Percentiles rank a stretch among this genome's conserved stretches.
Conservation (phyloP, 2,329 filamentous ascomycete species). For the Apiospora saccharicola region DNA sequence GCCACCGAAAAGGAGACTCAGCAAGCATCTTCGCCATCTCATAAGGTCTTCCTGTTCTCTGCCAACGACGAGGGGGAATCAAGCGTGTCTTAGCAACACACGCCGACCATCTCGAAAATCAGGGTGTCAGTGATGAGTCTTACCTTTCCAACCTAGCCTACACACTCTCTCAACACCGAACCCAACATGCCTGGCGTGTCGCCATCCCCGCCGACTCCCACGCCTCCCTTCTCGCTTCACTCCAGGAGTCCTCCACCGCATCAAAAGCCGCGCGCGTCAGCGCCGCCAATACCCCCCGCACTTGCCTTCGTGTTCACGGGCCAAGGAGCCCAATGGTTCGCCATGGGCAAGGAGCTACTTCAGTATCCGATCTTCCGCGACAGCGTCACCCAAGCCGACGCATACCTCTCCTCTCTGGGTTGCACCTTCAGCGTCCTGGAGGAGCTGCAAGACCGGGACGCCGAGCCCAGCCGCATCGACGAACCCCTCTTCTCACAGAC, state of each 20-base stretch:
- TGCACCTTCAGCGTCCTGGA: slow-evolving; percentile 36
- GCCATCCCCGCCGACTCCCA: slow-evolving; percentile 9
- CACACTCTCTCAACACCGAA: slow-evolving; percentile 10
- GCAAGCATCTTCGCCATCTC: no score
- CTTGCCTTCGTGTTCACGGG: slow-evolving; percentile 51
- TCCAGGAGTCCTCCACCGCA: slow-evolving; percentile 32
- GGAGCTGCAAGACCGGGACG: slow-evolving; percentile 31
- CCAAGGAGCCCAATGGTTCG: slow-evolving; percentile 51
- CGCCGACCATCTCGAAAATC: slow-evolving; percentile 17
- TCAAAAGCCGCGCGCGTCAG: slow-evolving; percentile 27
- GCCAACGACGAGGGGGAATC: slow-evolving; percentile 21
- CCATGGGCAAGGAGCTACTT: slow-evolving; percentile 48
- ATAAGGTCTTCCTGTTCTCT: slow-evolving; percentile 17
- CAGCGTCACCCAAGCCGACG: slow-evolving; percentile 39
- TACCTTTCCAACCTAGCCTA: slow-evolving; percentile 18
- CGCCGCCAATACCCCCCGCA: slow-evolving; percentile 33
- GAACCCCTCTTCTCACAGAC: slow-evolving; percentile 43
- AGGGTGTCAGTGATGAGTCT: not conserved
- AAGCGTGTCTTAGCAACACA: not conserved
- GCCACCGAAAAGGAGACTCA: slow-evolving; percentile 23
- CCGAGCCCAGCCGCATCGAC: slow-evolving; percentile 38
- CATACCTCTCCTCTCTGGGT: slow-evolving; percentile 34
- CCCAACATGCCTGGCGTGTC: not conserved
- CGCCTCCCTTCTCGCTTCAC: slow-evolving; percentile 30
- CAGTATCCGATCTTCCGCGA: slow-evolving; percentile 34